A percentile compares a stretch with the other conserved stretches of the same genome.
Conservation (phyloP, 164 flowering plant species). For the Cinnamomum micranthum region DNA sequence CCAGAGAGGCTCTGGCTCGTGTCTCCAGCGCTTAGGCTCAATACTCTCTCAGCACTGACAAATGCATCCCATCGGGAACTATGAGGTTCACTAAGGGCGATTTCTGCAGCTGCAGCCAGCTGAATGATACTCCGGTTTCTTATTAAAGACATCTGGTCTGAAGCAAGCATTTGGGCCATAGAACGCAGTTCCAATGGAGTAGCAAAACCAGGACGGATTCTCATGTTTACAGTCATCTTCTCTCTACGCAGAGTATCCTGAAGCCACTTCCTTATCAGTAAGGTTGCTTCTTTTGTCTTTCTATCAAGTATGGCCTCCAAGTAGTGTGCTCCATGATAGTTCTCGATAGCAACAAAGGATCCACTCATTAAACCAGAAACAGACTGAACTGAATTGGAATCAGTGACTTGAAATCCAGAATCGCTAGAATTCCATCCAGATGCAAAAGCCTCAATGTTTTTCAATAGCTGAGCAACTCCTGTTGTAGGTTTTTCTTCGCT, state of each 20-base stretch:
- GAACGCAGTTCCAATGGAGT: slow-evolving; percentile 54
- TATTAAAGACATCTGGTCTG: slow-evolving; percentile 54
- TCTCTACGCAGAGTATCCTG: slow-evolving; percentile 68
- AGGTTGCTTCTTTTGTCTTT: slow-evolving; percentile 75
- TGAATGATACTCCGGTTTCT: slow-evolving; percentile 88
- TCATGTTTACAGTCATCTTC: slow-evolving; percentile 43
- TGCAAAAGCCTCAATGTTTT: slow-evolving; percentile 57
- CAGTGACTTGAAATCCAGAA: slow-evolving; percentile 23
- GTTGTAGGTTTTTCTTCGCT: slow-evolving; percentile 30
- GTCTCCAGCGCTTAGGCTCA: slow-evolving; percentile 74
- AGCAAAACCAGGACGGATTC: slow-evolving; percentile 56
- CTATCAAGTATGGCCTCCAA: slow-evolving; percentile 80
- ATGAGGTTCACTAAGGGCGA: slow-evolving; percentile 62
- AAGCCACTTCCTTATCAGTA: slow-evolving; percentile 84
- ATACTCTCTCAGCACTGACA: slow-evolving; percentile 79
- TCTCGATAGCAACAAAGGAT: slow-evolving; percentile 67
- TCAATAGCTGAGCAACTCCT: slow-evolving; percentile 26
- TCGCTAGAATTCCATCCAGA: slow-evolving; percentile 58
- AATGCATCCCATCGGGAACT: slow-evolving; percentile 79
- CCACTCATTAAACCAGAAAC: slow-evolving; percentile 48
- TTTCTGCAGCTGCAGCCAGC: slow-evolving; percentile 60
- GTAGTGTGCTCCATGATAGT: slow-evolving; percentile 66
- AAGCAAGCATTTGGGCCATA: slow-evolving; percentile 60
- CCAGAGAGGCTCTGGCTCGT: slow-evolving; percentile 89
- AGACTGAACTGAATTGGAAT: slow-evolving; percentile 21